Conservation (phyloP, 106 monocot genomes). For the Platanthera guangdongensis region DNA sequence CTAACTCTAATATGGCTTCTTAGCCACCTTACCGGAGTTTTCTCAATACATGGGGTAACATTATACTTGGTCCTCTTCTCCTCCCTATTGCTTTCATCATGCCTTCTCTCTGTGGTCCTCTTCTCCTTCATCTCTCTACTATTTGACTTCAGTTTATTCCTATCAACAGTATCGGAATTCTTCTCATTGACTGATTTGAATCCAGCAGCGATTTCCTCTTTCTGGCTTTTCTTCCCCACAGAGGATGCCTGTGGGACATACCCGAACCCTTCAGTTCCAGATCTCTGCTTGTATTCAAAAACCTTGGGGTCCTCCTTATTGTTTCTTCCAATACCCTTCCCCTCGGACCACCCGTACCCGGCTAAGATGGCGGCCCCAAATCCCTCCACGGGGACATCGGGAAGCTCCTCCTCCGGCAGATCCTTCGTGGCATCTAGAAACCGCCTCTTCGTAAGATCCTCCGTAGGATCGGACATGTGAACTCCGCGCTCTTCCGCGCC, state of each 20-base stretch:
- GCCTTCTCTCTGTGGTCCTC: background rate
- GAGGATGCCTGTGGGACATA: slow-evolving; percentile 26
- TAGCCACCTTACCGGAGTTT: slow-evolving; percentile 44
- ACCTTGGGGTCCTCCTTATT: slow-evolving; percentile 52
- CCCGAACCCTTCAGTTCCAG: slow-evolving; percentile 60
- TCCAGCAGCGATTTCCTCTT: slow-evolving; percentile 16
- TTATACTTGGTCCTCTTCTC: slow-evolving; percentile 6
- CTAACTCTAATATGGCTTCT: slow-evolving; percentile 89
- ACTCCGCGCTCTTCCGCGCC: background rate
- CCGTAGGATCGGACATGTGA: background rate
- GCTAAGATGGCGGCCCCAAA: slow-evolving; percentile 56
- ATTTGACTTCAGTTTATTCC: slow-evolving; percentile 8
- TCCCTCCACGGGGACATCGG: slow-evolving; percentile 50
- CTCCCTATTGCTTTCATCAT: background rate
- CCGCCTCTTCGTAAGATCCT: slow-evolving; percentile 10
- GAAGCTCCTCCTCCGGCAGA: slow-evolving; percentile 75
- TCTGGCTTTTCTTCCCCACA: slow-evolving; percentile 8
- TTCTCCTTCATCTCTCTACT: slow-evolving; percentile 9
- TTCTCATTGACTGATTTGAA: slow-evolving; percentile 10
- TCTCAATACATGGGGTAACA: slow-evolving; percentile 3
- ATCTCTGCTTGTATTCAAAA: slow-evolving; percentile 48
- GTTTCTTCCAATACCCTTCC: slow-evolving; percentile 61
- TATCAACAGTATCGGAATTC: slow-evolving; percentile 6
- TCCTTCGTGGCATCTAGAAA: slow-evolving; percentile 38
- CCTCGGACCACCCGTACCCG: slow-evolving; percentile 83